phyloP scores from a whole-genome alignment of 2,329 filamentous ascomycete genomes.

The Drechslerella stenobrocha region DNA sequence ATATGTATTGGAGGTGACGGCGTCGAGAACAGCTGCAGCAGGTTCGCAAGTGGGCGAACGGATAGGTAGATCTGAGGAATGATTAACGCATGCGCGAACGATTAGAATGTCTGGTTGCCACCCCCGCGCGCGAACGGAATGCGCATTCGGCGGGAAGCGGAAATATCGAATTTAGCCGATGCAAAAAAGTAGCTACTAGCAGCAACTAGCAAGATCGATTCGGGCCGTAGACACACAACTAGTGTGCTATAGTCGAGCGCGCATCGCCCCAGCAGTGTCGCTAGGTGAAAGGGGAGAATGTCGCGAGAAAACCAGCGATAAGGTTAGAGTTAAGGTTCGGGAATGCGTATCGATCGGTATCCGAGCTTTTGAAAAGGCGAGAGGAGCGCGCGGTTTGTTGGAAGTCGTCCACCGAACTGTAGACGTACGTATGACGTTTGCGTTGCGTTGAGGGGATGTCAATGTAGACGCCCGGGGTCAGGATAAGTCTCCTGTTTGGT shows the following conservation, averaged over 20 bases:
- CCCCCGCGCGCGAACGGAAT: background rate
- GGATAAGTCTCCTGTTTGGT: too few species aligned
- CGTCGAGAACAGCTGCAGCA: slow-evolving; percentile 8
- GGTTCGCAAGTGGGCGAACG: too few species aligned
- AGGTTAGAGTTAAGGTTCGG: slow-evolving; percentile 41
- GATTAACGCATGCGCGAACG: background rate
- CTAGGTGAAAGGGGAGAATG: background rate
- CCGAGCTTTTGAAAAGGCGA: too few species aligned
- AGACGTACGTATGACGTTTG: slow-evolving; percentile 6
- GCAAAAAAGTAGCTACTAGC: too few species aligned
- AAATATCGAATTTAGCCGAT: too few species aligned
- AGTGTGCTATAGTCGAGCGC: too few species aligned
- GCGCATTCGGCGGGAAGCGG: too few species aligned
- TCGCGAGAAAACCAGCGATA: slow-evolving; percentile 34
- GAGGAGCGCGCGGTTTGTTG: slow-evolving; percentile 5
- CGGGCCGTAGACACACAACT: too few species aligned
- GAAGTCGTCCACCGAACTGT: slow-evolving; percentile 6
- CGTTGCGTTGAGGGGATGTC: slow-evolving; percentile 20
- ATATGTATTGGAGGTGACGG: slow-evolving; percentile 1
- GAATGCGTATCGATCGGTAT: slow-evolving; percentile 2
- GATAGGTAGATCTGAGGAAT: background rate
- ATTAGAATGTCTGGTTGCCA: background rate
- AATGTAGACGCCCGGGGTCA: too few species aligned
- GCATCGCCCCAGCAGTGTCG: background rate
- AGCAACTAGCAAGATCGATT: too few species aligned